Percentiles rank a stretch among this genome's conserved stretches.
Evolutionary conservation across 2,329 filamentous ascomycete genomes (phyloP).

Genomic region (Trichoderma simmonsii): DNA sequence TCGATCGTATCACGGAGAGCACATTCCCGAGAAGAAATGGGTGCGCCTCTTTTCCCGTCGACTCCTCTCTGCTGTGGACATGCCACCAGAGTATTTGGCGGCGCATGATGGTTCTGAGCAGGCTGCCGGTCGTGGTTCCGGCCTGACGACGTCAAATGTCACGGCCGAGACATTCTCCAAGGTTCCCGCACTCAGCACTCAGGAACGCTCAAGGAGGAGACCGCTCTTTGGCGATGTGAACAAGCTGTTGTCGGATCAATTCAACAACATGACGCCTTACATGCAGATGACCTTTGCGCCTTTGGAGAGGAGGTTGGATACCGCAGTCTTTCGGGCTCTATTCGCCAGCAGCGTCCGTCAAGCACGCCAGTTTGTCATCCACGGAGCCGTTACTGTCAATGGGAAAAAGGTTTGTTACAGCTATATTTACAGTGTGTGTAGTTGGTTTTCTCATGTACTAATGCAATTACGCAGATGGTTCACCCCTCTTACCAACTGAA

Average conservation of each 20-base stretch:
- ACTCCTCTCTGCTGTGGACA: slow-evolving; percentile 77
- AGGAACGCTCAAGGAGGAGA: slow-evolving; percentile 21
- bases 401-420: slow-evolving; percentile 72
- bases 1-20: slow-evolving; percentile 90
- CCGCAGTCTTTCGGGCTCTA: slow-evolving; percentile 88
- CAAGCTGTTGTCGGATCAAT: slow-evolving; percentile 33
- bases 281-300: slow-evolving; percentile 96
- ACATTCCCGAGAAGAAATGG: slow-evolving; percentile 92
- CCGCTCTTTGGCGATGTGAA: slow-evolving; percentile 33
- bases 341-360: slow-evolving; percentile 93
- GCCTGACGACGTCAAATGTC: slow-evolving; percentile 42
- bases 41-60: slow-evolving; percentile 84
- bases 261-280: slow-evolving; percentile 66
- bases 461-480: slow-evolving; percentile 63
- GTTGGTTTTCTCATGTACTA: not conserved
- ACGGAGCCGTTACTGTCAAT: slow-evolving; percentile 93
- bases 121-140: slow-evolving; percentile 79
- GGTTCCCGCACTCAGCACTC: slow-evolving; percentile 26
- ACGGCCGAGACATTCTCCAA: slow-evolving; percentile 36
- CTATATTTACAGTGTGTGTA: not conserved
- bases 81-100: slow-evolving; percentile 79
- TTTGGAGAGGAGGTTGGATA: slow-evolving; percentile 84
- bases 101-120: slow-evolving; percentile 76
- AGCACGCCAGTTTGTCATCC: slow-evolving; percentile 89
- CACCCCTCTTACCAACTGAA: slow-evolving; percentile 93